phyloP scores from a whole-genome alignment of 2,329 filamentous ascomycete species.

The Monilinia fructigena region DNA sequence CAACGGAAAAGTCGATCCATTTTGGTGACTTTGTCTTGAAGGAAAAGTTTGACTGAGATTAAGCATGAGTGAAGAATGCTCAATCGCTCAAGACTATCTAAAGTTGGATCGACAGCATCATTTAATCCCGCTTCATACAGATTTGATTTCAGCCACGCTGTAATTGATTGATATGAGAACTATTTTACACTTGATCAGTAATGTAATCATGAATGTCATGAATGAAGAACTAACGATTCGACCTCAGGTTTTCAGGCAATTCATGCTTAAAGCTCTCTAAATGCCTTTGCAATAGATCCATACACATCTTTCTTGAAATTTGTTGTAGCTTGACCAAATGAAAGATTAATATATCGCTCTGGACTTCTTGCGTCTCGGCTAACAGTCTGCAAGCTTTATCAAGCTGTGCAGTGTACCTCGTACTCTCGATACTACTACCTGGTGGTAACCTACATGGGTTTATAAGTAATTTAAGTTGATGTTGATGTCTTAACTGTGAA shows the following conservation, averaged over 20 bases:
- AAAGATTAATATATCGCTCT: constrained; percentile 33
- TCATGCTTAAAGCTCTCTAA: background rate
- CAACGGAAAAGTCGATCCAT: background rate
- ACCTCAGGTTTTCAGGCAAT: background rate
- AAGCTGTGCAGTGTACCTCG: background rate
- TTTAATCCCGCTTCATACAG: constrained; percentile 23
- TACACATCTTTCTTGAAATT: constrained; percentile 22
- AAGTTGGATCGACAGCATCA: constrained; percentile 1
- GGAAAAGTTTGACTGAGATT: constrained; percentile 22
- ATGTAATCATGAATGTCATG: background rate
- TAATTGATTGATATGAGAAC: constrained; percentile 7
- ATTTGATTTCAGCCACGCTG: constrained; percentile 24
- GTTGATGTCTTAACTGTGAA: background rate
- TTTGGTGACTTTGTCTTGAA: constrained; percentile 14
- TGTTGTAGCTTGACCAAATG: constrained; percentile 32
- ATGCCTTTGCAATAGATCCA: background rate
- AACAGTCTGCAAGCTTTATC: constrained; percentile 21
- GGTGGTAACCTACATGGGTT: background rate
- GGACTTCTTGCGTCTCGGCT: constrained; percentile 28
- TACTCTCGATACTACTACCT: constrained; percentile 11
- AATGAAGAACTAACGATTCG: background rate
- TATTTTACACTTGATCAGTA: background rate
- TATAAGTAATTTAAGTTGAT: background rate
- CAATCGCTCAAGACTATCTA: constrained; percentile 24
- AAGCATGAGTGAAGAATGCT: constrained; percentile 24